Conservation (phyloP, 2,329 filamentous ascomycete genomes). For the Clonostachys sp. region DNA sequence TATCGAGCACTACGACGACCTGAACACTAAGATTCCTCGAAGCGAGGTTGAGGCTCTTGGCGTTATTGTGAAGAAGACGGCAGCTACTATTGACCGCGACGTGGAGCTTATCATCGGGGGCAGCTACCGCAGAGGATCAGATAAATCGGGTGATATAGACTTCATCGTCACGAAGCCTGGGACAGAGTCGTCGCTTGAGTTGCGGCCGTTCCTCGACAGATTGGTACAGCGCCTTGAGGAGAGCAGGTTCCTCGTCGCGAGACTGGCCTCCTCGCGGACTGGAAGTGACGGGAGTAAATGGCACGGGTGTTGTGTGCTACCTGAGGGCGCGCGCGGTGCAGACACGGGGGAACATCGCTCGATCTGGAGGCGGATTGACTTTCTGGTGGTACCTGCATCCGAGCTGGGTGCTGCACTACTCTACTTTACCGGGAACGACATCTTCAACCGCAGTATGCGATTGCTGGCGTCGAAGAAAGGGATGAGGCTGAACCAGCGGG, state of each 20-base stretch:
- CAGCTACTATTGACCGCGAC: constrained; percentile 53
- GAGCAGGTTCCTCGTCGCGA: constrained; percentile 63
- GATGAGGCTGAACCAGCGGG: constrained; percentile 81
- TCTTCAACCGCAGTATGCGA: constrained; percentile 86
- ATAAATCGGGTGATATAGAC: constrained; percentile 77
- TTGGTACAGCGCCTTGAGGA: constrained; percentile 60
- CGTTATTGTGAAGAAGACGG: constrained; percentile 53
- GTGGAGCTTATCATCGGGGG: constrained; percentile 75
- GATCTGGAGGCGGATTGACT: constrained; percentile 77
- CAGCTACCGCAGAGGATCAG: constrained; percentile 77
- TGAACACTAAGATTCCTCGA: constrained; percentile 74
- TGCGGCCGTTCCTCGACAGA: constrained; percentile 56
- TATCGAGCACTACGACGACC: constrained; percentile 74
- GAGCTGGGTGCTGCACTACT: constrained; percentile 81
- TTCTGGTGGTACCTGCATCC: constrained; percentile 74
- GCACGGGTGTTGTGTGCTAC: constrained; percentile 79
- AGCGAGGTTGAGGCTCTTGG: constrained; percentile 69
- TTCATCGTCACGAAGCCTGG: constrained; percentile 70
- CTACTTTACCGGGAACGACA: constrained; percentile 95
- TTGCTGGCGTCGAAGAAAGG: constrained; percentile 74
- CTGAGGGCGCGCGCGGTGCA: constrained; percentile 23
- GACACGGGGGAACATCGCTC: neutral
- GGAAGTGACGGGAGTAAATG: constrained; percentile 68
- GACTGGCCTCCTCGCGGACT: constrained; percentile 52
- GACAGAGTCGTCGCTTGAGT: constrained; percentile 45